Conservation (phyloP, 352 stramenopile genomes). For the Globisporangium splendens region DNA sequence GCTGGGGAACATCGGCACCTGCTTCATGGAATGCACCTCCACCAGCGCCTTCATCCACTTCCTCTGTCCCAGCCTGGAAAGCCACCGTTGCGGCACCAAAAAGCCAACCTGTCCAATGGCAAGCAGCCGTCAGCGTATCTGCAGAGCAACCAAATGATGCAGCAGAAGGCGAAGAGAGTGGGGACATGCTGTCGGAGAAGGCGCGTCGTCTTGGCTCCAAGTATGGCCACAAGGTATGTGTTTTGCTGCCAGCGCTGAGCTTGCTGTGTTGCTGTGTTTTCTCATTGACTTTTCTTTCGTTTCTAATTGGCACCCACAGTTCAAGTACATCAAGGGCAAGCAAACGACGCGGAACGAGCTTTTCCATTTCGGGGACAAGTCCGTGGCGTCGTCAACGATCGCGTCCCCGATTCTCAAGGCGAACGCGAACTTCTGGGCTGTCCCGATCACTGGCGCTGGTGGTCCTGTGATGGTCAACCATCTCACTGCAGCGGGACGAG, state of each 20-base stretch:
- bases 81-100: slow-evolving; percentile 1
- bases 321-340: slow-evolving; percentile 78
- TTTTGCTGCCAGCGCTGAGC: not conserved
- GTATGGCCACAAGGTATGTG: slow-evolving; percentile 64
- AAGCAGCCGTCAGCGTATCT: not conserved
- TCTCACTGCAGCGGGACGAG: slow-evolving; percentile 42
- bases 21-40: slow-evolving; percentile 22
- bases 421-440: slow-evolving; percentile 55
- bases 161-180: slow-evolving; percentile 11
- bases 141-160: not conserved
- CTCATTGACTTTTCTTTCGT: not conserved
- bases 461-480: slow-evolving; percentile 62
- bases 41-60: not conserved
- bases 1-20: slow-evolving; percentile 18
- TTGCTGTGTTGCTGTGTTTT: not conserved
- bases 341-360: slow-evolving; percentile 50
- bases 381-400: slow-evolving; percentile 33
- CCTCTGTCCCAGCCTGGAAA: slow-evolving; percentile 15
- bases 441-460: slow-evolving; percentile 49
- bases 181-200: slow-evolving; percentile 51
- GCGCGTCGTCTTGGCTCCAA: slow-evolving; percentile 59
- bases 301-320: slow-evolving; percentile 11
- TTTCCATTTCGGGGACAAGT: slow-evolving; percentile 50
- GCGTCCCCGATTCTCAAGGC: slow-evolving; percentile 46
- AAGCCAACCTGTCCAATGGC: slow-evolving; percentile 14